A percentile compares a stretch with the other conserved stretches of the same genome.
Evolutionary conservation across 169 alveolate species (phyloP).

Genomic region (Cryptosporidium meleagridis): DNA sequence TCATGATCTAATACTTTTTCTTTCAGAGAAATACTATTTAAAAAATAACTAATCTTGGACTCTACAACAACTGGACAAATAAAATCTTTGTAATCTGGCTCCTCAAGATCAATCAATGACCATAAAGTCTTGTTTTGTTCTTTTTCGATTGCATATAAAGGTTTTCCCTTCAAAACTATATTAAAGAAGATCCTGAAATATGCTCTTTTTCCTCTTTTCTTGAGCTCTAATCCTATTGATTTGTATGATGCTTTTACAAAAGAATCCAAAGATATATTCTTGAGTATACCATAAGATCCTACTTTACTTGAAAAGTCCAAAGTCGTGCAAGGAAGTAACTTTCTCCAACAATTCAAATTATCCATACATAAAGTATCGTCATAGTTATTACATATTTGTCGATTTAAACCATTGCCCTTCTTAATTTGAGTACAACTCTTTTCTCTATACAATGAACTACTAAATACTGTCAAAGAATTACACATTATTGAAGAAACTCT

Average conservation of each 20-base stretch:
- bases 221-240: conserved; percentile 47
- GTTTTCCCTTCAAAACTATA: conserved; percentile 14
- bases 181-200: neutral
- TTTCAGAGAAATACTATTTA: neutral
- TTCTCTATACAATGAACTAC: neutral
- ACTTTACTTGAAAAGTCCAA: neutral
- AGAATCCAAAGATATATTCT: conserved; percentile 4
- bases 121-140: neutral
- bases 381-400: conserved; percentile 25
- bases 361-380: conserved; percentile 49
- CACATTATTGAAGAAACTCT: conserved; percentile 22
- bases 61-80: neutral
- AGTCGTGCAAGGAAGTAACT: conserved; percentile 25
- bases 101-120: conserved; percentile 6
- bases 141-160: neutral
- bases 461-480: conserved; percentile 38
- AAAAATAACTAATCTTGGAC: conserved; percentile 9
- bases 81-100: neutral
- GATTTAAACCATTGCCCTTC: neutral
- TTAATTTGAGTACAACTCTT: conserved; percentile 15
- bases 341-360: conserved; percentile 55
- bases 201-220: neutral
- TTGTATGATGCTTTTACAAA: conserved; percentile 52
- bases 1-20: neutral
- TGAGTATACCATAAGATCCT: conserved; percentile 16